Evolutionary conservation across 106 monocot genomes (phyloP).

Genomic region (Phalaenopsis aphrodite): DNA sequence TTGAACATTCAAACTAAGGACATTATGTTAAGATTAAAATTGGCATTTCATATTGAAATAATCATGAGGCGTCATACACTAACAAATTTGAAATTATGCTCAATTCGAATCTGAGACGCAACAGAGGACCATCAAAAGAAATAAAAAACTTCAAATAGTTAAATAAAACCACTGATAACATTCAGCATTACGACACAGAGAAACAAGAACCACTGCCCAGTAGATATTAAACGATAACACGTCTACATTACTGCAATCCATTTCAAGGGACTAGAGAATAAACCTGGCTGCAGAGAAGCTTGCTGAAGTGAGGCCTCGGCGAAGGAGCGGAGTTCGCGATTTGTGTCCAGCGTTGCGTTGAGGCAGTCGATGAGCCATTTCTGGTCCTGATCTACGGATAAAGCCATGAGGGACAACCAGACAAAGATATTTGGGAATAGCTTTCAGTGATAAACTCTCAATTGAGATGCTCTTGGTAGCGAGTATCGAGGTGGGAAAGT

Average conservation of each 20-base stretch:
- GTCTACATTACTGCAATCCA: not conserved
- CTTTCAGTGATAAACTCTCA: not conserved
- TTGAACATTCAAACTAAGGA: not conserved
- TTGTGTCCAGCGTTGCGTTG: slow-evolving; percentile 71
- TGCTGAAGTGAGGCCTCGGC: slow-evolving; percentile 90
- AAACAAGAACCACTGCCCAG: not conserved
- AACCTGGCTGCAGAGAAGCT: slow-evolving; percentile 82
- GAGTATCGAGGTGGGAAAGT: not conserved
- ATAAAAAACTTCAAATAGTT: not conserved
- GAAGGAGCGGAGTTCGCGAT: slow-evolving; percentile 71
- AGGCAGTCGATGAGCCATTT: slow-evolving; percentile 89
- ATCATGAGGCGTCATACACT: not conserved
- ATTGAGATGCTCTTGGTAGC: not conserved
- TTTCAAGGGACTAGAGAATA: not conserved
- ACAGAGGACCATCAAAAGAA: not conserved
- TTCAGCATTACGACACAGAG: not conserved
- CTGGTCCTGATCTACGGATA: slow-evolving; percentile 61
- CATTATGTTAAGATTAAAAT: not conserved
- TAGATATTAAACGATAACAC: not conserved
- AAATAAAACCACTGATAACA: not conserved
- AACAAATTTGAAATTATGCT: too few species aligned
- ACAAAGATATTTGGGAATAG: not conserved
- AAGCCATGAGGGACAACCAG: not conserved
- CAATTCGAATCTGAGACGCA: too few species aligned
- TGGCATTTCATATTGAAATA: not conserved